Percentiles rank a stretch among this genome's conserved stretches.
phyloP scores from a whole-genome alignment of 768 basidiomycete genomes.

The Mycena galericulata region DNA sequence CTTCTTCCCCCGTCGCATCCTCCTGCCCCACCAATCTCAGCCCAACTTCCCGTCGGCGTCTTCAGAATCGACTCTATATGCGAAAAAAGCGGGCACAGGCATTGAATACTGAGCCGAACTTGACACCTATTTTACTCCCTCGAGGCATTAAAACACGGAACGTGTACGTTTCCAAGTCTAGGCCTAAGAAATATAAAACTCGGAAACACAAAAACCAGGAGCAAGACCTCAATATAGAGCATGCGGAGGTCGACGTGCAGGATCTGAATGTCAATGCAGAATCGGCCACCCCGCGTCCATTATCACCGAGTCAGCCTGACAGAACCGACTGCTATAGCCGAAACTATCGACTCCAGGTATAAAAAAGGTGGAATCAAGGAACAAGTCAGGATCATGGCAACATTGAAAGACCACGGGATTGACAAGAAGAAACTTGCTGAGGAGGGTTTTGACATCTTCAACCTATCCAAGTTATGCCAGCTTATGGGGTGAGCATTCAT shows the following conservation, averaged over 20 bases:
- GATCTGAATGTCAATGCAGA: background rate
- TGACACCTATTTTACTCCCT: constrained; percentile 47
- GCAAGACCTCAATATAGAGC: background rate
- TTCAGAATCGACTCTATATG: constrained; percentile 78
- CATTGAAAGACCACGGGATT: constrained; percentile 59
- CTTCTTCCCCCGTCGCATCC: constrained; percentile 23
- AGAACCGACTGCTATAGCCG: constrained; percentile 16
- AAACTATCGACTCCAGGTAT: constrained; percentile 33
- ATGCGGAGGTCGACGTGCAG: background rate
- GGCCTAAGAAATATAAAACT: constrained; percentile 21
- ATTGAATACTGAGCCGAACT: constrained; percentile 48
- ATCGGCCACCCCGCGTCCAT: constrained; percentile 26
- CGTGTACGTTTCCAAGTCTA: background rate
- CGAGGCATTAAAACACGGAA: constrained; percentile 48
- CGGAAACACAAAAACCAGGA: constrained; percentile 20
- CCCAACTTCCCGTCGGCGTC: constrained; percentile 64
- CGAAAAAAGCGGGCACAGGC: constrained; percentile 72
- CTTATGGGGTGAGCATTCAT: constrained; percentile 51
- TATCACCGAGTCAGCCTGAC: constrained; percentile 15
- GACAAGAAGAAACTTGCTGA: constrained; percentile 55
- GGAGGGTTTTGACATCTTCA: constrained; percentile 62
- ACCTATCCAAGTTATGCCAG: constrained; percentile 52
- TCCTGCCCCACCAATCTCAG: constrained; percentile 39
- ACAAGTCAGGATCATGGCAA: constrained; percentile 56
- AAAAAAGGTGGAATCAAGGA: constrained; percentile 57